Conservation (phyloP, 192 early-diverging fungal genomes). For the Backusella tuberculispora region DNA sequence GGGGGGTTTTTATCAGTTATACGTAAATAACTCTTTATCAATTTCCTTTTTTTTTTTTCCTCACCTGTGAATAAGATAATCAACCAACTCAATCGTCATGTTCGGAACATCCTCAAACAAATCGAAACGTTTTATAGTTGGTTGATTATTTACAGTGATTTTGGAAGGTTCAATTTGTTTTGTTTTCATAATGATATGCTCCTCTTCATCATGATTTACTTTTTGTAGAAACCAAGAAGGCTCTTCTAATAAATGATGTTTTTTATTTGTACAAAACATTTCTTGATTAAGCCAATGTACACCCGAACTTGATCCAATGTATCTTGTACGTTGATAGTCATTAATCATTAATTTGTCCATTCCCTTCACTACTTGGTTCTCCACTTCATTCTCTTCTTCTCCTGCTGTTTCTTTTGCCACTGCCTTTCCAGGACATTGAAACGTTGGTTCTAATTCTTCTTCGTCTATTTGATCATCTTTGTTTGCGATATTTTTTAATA, state of each 20-base stretch:
- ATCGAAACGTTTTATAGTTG: neutral
- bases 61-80: slow-evolving; percentile 30
- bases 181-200: slow-evolving; percentile 37
- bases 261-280: slow-evolving; percentile 41
- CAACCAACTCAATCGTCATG: slow-evolving; percentile 26
- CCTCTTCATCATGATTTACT: slow-evolving; percentile 41
- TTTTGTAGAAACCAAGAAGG: slow-evolving; percentile 49
- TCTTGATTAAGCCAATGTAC: slow-evolving; percentile 63
- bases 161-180: neutral
- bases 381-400: neutral
- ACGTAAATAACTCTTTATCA: neutral
- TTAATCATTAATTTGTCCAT: slow-evolving; percentile 65
- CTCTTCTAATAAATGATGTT: slow-evolving; percentile 38
- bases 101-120: slow-evolving; percentile 7
- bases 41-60: neutral
- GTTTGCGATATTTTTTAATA: slow-evolving; percentile 62
- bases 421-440: neutral
- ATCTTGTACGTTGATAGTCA: slow-evolving; percentile 64
- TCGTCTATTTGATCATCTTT: neutral
- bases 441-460: neutral
- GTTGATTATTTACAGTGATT: neutral
- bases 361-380: slow-evolving; percentile 45
- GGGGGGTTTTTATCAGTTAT: neutral
- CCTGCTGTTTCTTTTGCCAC: neutral
- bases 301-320: slow-evolving; percentile 77